A percentile compares a stretch with the other conserved stretches of the same genome.
These are phyloP conservation scores for Proteromonas lacertae DNA, from an alignment of 352 stramenopile genomes.

Conservation along the genomic window DNA sequence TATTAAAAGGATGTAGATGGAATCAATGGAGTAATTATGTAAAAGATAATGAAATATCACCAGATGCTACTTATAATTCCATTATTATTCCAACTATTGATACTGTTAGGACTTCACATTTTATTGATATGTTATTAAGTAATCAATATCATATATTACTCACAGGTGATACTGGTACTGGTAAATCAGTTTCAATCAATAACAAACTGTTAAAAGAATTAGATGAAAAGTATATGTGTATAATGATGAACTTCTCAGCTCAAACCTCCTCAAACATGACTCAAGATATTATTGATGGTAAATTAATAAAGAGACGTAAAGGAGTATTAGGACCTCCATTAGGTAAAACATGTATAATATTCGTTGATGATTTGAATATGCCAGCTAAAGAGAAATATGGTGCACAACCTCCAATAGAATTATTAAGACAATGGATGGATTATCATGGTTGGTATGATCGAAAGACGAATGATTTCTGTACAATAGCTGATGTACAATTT, in stretches of 20 bases:
- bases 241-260: slow-evolving; percentile 52
- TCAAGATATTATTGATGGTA: slow-evolving; percentile 70
- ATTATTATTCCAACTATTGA: slow-evolving; percentile 68
- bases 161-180: slow-evolving; percentile 54
- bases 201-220: slow-evolving; percentile 38
- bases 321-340: slow-evolving; percentile 47
- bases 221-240: slow-evolving; percentile 22
- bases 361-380: slow-evolving; percentile 77
- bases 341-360: slow-evolving; percentile 34
- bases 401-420: no score
- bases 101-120: slow-evolving; percentile 43
- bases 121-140: slow-evolving; percentile 35
- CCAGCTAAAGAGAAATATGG: slow-evolving; percentile 63
- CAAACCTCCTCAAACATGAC: slow-evolving; percentile 70
- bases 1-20: no score
- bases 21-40: no score
- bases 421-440: slow-evolving; percentile 52
- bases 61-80: slow-evolving; percentile 39
- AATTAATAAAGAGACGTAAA: slow-evolving; percentile 57
- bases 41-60: no score
- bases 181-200: slow-evolving; percentile 49
- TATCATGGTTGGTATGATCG: slow-evolving; percentile 55
- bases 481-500: slow-evolving; percentile 48
- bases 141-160: slow-evolving; percentile 43
- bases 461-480: slow-evolving; percentile 57